Percentiles rank a stretch among this genome's conserved stretches.
Conservation (phyloP, 352 stramenopile species). For the Thalassiosira delicatula region DNA sequence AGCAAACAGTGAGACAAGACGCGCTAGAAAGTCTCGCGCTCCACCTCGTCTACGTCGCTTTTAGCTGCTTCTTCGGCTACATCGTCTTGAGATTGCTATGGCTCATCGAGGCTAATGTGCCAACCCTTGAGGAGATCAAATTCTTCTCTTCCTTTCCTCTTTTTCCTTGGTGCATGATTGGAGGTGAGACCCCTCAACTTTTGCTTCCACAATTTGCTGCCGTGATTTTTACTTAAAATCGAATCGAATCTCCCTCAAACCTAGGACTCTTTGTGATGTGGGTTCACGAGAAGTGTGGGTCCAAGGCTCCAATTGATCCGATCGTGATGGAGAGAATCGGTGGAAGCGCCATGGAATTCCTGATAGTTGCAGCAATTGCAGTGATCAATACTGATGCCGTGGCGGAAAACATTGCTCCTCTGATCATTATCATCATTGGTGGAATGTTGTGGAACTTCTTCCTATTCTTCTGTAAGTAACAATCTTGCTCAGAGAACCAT, state of each 20-base stretch:
- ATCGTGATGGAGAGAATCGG: constrained; percentile 5
- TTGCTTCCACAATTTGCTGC: no score
- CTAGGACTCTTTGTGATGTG: constrained; percentile 21
- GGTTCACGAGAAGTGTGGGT: constrained; percentile 16
- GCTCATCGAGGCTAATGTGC: constrained; percentile 20
- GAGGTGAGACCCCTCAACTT: no score
- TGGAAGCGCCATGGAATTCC: background rate
- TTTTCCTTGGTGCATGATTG: constrained; percentile 17
- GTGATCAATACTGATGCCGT: constrained; percentile 6
- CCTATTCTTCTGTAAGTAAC: constrained; percentile 16
- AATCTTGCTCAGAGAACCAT: no score
- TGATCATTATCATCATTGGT: constrained; percentile 16
- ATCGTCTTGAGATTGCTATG: no score
- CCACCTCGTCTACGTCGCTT: constrained; percentile 10
- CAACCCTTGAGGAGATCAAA: constrained; percentile 13
- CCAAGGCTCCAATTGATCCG: background rate
- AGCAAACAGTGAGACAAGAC: constrained; percentile 22
- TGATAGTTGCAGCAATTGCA: constrained; percentile 9
- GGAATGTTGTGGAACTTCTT: constrained; percentile 25
- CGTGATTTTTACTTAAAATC: no score
- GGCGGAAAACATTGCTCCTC: background rate
- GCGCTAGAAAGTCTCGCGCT: constrained; percentile 9
- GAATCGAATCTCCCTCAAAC: no score
- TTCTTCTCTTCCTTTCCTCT: constrained; percentile 21
- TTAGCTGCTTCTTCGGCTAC: constrained; percentile 17